Evolutionary conservation across 495 filamentous ascomycete species (phyloP).

Genomic region (Pyrenopolyporus hunteri): DNA sequence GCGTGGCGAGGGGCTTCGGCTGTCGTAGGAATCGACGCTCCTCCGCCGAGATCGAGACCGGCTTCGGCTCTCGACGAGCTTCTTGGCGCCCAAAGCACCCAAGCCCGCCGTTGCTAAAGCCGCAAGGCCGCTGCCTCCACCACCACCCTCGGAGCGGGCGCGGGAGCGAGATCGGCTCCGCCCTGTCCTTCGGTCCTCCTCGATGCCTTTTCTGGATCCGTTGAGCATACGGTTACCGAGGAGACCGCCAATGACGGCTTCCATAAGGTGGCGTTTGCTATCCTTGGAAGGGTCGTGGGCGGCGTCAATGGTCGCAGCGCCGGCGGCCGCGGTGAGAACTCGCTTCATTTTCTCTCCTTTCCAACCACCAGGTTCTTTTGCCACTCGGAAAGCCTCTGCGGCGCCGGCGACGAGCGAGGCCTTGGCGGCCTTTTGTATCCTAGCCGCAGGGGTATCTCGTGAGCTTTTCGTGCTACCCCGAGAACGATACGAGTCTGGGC

Average conservation of each 20-base stretch:
- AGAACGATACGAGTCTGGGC: slow-evolving; percentile 52
- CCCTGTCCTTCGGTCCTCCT: slow-evolving; percentile 58
- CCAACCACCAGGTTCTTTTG: slow-evolving; percentile 85
- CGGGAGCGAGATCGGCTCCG: slow-evolving; percentile 59
- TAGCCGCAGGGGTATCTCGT: slow-evolving; percentile 44
- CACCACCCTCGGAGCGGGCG: slow-evolving; percentile 53
- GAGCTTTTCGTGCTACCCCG: slow-evolving; percentile 53
- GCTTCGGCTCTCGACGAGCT: slow-evolving; percentile 71
- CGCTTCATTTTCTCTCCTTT: slow-evolving; percentile 85
- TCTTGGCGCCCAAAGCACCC: slow-evolving; percentile 81
- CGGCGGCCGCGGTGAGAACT: slow-evolving; percentile 82
- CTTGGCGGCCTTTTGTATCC: slow-evolving; percentile 83
- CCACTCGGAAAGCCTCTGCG: slow-evolving; percentile 83
- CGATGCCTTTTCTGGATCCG: slow-evolving; percentile 68
- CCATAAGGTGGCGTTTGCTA: slow-evolving; percentile 66
- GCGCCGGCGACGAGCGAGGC: slow-evolving; percentile 86
- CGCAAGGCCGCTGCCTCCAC: slow-evolving; percentile 60
- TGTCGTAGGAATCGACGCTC: slow-evolving; percentile 59
- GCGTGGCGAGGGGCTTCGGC: slow-evolving; percentile 47
- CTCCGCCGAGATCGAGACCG: slow-evolving; percentile 55
- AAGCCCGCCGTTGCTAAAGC: slow-evolving; percentile 76
- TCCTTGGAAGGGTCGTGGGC: slow-evolving; percentile 77
- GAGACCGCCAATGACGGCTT: slow-evolving; percentile 85
- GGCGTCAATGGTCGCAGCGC: slow-evolving; percentile 83
- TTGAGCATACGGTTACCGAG: slow-evolving; percentile 81